Evolutionary conservation across 1,284 basidiomycete genomes (phyloP), one percentile per base, ranked within the genome.

Genomic region (Austroboletus novae-zelandiae): DNA sequence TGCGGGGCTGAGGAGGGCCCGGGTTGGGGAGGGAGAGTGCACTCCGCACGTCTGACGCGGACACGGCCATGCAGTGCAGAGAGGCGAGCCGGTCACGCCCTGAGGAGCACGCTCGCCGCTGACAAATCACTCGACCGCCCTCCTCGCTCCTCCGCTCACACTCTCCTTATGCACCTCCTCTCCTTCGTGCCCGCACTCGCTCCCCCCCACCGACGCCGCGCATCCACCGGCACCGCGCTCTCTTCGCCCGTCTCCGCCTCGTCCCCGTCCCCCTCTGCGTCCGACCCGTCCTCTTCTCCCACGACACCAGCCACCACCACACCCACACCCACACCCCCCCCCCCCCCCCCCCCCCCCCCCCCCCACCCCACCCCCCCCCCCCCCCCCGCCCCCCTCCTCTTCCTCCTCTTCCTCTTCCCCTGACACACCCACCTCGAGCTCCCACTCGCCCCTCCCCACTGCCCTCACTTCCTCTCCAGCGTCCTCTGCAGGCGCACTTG

Each of bases 41-140:
- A 54, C 88, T 88, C 18, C 91, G 84, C 53, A 94, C 79, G 66
- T 94, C 92, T 54, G 90, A 84, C 52, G 89, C 83, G 55, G 83
- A 81, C 62, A 81, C 76, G 40, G 81, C 76, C 80, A 85, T 85
- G n/a, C n/a, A n/a, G n/a, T n/a, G n/a, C n/a, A n/a, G n/a, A n/a
- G n/a, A n/a, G n/a, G n/a, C n/a, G n/a, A n/a, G n/a, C n/a, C n/a
- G n/a, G n/a, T n/a, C n/a, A n/a, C n/a, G n/a, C n/a, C n/a, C n/a
- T n/a, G n/a, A n/a, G n/a, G n/a, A n/a, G n/a, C n/a, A n/a, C n/a
- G n/a, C n/a, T n/a, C n/a, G n/a, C n/a, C n/a, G n/a, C n/a, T 61
- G 57, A 48, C 25, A 27, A 27, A 27, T 61, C 60, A 51, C 9
- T 40, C 45, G 3, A 2, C 0, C 17, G 1, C 15, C 17, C 18